phyloP scores from a whole-genome alignment of 2,329 filamentous ascomycete genomes.

The Penicillium corylophilum region DNA sequence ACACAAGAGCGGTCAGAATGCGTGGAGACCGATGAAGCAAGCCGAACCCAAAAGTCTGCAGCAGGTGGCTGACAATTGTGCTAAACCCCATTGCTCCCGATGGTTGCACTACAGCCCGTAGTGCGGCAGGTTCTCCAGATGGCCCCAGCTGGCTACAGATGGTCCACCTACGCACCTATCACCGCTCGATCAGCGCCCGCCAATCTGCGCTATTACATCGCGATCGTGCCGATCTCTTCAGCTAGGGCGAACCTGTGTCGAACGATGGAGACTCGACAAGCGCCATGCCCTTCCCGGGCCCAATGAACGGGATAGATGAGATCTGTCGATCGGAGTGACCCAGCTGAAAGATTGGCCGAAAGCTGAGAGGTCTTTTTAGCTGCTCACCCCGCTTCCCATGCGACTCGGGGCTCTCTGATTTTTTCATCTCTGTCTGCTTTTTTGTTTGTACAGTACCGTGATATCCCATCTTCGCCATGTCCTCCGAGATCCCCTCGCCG shows the following conservation, averaged over 20 bases:
- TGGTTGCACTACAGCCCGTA: slow-evolving; percentile 25
- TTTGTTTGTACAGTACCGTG: slow-evolving; percentile 9
- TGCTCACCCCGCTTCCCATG: slow-evolving; percentile 7
- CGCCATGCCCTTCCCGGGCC: slow-evolving; percentile 8
- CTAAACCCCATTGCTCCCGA: slow-evolving; percentile 19
- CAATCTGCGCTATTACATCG: slow-evolving; percentile 28
- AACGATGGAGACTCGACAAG: slow-evolving; percentile 21
- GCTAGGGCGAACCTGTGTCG: slow-evolving; percentile 17
- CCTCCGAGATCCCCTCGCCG: slow-evolving; percentile 52
- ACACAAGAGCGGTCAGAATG: slow-evolving; percentile 12
- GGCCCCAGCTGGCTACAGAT: slow-evolving; percentile 16
- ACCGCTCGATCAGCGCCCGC: slow-evolving; percentile 14
- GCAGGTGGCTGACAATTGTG: slow-evolving; percentile 21
- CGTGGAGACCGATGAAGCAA: slow-evolving; percentile 2
- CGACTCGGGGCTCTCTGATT: not conserved
- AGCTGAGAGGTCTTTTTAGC: slow-evolving; percentile 10
- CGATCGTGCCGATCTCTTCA: slow-evolving; percentile 25
- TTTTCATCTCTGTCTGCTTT: not conserved
- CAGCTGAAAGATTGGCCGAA: slow-evolving; percentile 20
- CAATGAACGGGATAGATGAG: slow-evolving; percentile 10
- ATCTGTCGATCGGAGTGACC: slow-evolving; percentile 21
- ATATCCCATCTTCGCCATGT: slow-evolving; percentile 32
- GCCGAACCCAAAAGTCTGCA: slow-evolving; percentile 8
- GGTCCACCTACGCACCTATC: slow-evolving; percentile 19
- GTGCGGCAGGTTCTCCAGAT: slow-evolving; percentile 9